A percentile compares a stretch with the other conserved stretches of the same genome.
Evolutionary conservation across 768 basidiomycete species (phyloP).

Genomic region (Hygrophorus russula): DNA sequence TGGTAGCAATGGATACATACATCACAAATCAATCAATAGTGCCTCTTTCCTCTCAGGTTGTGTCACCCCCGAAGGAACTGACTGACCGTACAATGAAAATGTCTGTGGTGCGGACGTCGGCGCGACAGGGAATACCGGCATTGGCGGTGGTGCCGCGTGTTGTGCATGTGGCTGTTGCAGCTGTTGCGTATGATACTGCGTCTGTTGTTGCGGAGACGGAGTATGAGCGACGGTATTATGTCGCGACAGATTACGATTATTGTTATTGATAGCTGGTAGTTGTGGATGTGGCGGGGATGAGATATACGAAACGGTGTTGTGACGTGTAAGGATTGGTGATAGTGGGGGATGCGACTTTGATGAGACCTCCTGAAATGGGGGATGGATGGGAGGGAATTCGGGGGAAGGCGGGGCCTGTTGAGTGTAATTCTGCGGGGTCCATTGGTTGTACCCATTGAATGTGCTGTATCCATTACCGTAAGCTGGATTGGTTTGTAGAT

Average conservation of each 20-base stretch:
- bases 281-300: slow-evolving; percentile 6
- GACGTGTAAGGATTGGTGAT: slow-evolving; percentile 4
- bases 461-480: slow-evolving; percentile 16
- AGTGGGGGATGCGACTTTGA: slow-evolving; percentile 5
- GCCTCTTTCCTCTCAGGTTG: slow-evolving; percentile 58
- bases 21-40: slow-evolving; percentile 40
- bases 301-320: slow-evolving; percentile 6
- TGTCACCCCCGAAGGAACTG: slow-evolving; percentile 34
- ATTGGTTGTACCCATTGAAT: slow-evolving; percentile 22
- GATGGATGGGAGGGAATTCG: slow-evolving; percentile 9
- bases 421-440: slow-evolving; percentile 18
- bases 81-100: slow-evolving; percentile 37
- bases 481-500: slow-evolving; percentile 19
- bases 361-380: slow-evolving; percentile 13
- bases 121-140: slow-evolving; percentile 56
- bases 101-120: slow-evolving; percentile 50
- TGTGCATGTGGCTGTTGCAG: slow-evolving; percentile 8
- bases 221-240: slow-evolving; percentile 19
- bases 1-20: background rate
- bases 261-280: no score
- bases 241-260: slow-evolving; percentile 10
- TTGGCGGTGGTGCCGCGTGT: slow-evolving; percentile 17
- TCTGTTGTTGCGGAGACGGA: slow-evolving; percentile 11
- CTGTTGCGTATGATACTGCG: slow-evolving; percentile 9
- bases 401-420: slow-evolving; percentile 12